Evolutionary conservation across 2,329 filamentous ascomycete genomes (phyloP).

Genomic region (Gaeumannomyces sp.): DNA sequence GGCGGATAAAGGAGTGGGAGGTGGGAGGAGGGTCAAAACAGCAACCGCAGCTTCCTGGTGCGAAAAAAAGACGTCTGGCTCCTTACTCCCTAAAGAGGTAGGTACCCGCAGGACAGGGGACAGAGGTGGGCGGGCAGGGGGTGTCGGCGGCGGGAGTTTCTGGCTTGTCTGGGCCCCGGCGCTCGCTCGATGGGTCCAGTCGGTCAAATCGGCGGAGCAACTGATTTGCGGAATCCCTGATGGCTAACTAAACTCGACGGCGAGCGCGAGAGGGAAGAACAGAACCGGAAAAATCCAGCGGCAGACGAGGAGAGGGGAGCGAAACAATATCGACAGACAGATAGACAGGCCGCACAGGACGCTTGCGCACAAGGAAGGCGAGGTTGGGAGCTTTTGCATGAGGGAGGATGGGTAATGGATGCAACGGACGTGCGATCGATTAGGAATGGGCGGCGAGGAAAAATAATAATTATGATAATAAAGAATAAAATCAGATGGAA

Average conservation of each 20-base stretch:
- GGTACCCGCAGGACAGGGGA: neutral
- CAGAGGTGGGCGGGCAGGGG: neutral
- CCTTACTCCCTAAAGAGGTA: neutral
- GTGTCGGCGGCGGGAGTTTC: neutral
- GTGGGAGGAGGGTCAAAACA: conserved; percentile 2
- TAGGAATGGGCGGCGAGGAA: neutral
- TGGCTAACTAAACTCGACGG: too few species aligned
- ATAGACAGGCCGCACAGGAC: neutral
- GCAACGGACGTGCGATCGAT: neutral
- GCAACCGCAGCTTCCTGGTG: neutral
- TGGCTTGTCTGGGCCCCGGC: neutral
- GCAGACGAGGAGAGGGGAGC: too few species aligned
- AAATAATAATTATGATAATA: neutral
- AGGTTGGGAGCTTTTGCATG: neutral
- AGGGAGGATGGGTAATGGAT: neutral
- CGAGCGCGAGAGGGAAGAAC: neutral
- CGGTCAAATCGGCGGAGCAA: neutral
- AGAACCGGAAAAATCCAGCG: too few species aligned
- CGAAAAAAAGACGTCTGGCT: neutral
- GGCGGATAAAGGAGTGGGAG: neutral
- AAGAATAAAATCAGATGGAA: conserved; percentile 4
- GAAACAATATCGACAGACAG: neutral
- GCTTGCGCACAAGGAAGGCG: neutral
- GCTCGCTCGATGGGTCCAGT: neutral
- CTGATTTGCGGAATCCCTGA: neutral